Evolutionary conservation across 495 filamentous ascomycete genomes (phyloP).

Genomic region (Lophiostoma macrostomum): DNA sequence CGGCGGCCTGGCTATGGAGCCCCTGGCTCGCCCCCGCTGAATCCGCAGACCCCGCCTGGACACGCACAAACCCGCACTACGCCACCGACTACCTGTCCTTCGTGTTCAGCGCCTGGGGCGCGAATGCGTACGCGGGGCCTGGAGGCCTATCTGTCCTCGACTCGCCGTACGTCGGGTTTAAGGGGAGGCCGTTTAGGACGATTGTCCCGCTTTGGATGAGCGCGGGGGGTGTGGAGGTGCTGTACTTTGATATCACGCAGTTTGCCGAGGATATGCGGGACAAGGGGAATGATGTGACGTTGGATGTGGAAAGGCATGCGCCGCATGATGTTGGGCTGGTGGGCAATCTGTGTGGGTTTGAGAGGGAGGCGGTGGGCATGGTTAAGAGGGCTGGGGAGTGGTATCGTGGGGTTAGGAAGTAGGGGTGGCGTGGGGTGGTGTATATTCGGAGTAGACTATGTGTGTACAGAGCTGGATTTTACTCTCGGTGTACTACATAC

Average conservation of each 20-base stretch:
- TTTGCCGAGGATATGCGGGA: slow-evolving; percentile 37
- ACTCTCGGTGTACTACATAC: too few species aligned
- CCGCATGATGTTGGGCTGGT: slow-evolving; percentile 46
- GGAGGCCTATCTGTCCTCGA: slow-evolving; percentile 18
- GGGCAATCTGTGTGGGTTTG: slow-evolving; percentile 39
- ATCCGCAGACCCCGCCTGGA: slow-evolving; percentile 5
- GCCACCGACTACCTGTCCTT: slow-evolving; percentile 41
- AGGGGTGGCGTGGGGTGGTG: not conserved
- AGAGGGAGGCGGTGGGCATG: slow-evolving; percentile 34
- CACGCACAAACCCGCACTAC: slow-evolving; percentile 38
- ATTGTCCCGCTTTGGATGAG: slow-evolving; percentile 42
- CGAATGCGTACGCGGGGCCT: slow-evolving; percentile 33
- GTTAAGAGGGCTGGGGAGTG: slow-evolving; percentile 42
- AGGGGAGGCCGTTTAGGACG: slow-evolving; percentile 41
- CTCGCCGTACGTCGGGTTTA: slow-evolving; percentile 39
- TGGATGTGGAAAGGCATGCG: slow-evolving; percentile 38
- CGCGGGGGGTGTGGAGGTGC: slow-evolving; percentile 44
- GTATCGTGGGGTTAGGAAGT: slow-evolving; percentile 23
- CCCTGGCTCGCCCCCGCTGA: slow-evolving; percentile 42
- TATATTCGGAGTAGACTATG: too few species aligned
- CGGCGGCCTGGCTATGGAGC: slow-evolving; percentile 38
- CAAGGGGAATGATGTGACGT: slow-evolving; percentile 37
- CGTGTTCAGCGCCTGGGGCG: slow-evolving; percentile 41
- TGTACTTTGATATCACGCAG: slow-evolving; percentile 40
- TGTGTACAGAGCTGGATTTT: too few species aligned